phyloP scores from a whole-genome alignment of 345 rosid species.

The Eucalyptus brandiana region DNA sequence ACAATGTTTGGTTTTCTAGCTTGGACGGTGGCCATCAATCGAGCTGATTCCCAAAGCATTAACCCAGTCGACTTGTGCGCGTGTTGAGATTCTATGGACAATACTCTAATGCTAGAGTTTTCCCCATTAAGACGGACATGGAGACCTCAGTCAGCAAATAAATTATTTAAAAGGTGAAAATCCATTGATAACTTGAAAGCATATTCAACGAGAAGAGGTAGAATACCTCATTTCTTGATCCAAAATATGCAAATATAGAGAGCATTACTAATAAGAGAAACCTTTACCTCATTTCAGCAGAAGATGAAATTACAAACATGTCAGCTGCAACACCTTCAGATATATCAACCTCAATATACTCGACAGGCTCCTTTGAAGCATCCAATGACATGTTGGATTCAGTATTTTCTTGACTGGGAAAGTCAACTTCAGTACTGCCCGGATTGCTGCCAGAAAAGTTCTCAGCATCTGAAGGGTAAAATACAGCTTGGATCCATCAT shows the following conservation, averaged over 20 bases:
- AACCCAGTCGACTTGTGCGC: conserved; percentile 82
- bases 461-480: conserved; percentile 20
- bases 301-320: conserved; percentile 59
- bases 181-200: background rate
- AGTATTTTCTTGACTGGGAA: conserved; percentile 1
- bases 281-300: conserved; percentile 45
- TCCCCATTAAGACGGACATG: conserved; percentile 26
- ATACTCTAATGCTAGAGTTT: conserved; percentile 34
- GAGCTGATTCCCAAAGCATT: conserved; percentile 96
- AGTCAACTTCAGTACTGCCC: conserved; percentile 6
- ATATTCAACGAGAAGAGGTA: background rate
- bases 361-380: background rate
- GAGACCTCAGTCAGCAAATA: conserved; percentile 20
- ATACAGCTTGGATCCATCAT: conserved; percentile 91
- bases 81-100: conserved; percentile 78
- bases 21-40: conserved; percentile 57
- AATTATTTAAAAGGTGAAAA: background rate
- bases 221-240: background rate
- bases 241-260: background rate
- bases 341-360: conserved; percentile 43
- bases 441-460: background rate
- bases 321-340: conserved; percentile 65
- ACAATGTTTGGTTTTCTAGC: conserved; percentile 64
- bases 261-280: background rate
- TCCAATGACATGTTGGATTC: background rate